These are phyloP conservation scores for Cryptosporidium baileyi DNA, from an alignment of 169 alveolate genomes.

Conservation along the genomic window DNA sequence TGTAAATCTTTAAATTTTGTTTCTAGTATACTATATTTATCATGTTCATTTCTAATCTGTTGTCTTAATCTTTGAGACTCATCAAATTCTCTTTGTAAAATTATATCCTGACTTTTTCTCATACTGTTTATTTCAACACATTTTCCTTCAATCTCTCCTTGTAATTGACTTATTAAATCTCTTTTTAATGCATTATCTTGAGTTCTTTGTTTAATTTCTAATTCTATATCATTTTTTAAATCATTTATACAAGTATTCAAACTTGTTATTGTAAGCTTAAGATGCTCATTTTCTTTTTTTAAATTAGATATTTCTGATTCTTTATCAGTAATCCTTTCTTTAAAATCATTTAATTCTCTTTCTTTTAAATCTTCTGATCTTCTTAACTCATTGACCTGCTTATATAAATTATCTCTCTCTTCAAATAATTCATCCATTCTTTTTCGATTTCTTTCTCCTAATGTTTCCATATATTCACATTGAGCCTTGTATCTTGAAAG, in stretches of 20 bases:
- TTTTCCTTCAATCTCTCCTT: constrained; percentile 45
- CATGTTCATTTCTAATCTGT: constrained; percentile 9
- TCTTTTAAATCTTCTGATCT: constrained; percentile 8
- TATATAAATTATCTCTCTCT: constrained; percentile 44
- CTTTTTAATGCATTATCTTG: constrained; percentile 66
- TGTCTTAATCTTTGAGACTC: constrained; percentile 59
- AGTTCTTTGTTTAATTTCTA: constrained; percentile 34
- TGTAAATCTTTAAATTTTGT: background rate
- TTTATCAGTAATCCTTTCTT: background rate
- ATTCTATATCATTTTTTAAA: constrained; percentile 28
- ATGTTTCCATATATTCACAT: constrained; percentile 54
- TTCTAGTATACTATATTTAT: background rate
- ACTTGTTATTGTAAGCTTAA: background rate
- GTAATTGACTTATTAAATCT: constrained; percentile 45
- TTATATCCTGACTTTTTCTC: constrained; percentile 48
- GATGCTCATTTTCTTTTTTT: constrained; percentile 40
- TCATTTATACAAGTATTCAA: constrained; percentile 18
- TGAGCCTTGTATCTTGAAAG: constrained; percentile 59
- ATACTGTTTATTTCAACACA: constrained; percentile 48
- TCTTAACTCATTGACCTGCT: constrained; percentile 38
- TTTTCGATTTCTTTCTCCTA: constrained; percentile 25
- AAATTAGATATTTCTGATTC: constrained; percentile 33
- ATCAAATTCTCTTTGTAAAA: constrained; percentile 67
- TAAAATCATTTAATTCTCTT: background rate
- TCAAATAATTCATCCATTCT: constrained; percentile 49